These are phyloP conservation scores for Withania somnifera DNA, from an alignment of 305 asterid species.

Conservation along the genomic window DNA sequence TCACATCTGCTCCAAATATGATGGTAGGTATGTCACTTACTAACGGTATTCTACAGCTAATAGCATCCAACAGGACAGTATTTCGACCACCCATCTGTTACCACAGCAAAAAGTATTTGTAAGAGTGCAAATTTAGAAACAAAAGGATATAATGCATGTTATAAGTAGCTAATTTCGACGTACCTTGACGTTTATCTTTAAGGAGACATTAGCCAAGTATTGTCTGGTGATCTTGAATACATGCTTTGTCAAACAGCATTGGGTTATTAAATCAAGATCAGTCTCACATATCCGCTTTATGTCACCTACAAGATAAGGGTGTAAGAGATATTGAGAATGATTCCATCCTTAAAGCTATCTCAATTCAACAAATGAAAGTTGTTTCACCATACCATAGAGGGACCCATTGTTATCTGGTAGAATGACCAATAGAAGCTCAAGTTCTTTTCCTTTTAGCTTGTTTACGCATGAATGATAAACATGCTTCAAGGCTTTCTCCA, in stretches of 20 bases:
- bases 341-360: neutral
- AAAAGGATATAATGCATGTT: neutral
- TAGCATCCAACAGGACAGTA: conserved; percentile 85
- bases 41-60: conserved; percentile 91
- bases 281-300: conserved; percentile 95
- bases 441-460: conserved; percentile 83
- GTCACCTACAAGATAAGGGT: conserved; percentile 38
- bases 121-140: neutral
- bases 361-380: neutral
- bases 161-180: neutral
- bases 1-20: conserved; percentile 97
- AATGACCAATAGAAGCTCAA: conserved; percentile 86
- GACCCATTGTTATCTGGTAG: conserved; percentile 93
- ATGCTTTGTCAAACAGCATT: conserved; percentile 92
- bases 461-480: conserved; percentile 66
- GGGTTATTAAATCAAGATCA: conserved; percentile 89
- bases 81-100: conserved; percentile 97
- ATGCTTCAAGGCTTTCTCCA: conserved; percentile 86
- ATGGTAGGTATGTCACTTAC: conserved; percentile 96
- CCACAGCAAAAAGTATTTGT: neutral
- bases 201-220: conserved; percentile 89
- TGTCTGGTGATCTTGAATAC: conserved; percentile 95
- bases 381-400: conserved; percentile 51
- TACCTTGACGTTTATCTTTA: conserved; percentile 95
- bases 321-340: neutral